These are phyloP conservation scores for Piper betle DNA, from an alignment of 164 flowering plant genomes.

Conservation along the genomic window DNA sequence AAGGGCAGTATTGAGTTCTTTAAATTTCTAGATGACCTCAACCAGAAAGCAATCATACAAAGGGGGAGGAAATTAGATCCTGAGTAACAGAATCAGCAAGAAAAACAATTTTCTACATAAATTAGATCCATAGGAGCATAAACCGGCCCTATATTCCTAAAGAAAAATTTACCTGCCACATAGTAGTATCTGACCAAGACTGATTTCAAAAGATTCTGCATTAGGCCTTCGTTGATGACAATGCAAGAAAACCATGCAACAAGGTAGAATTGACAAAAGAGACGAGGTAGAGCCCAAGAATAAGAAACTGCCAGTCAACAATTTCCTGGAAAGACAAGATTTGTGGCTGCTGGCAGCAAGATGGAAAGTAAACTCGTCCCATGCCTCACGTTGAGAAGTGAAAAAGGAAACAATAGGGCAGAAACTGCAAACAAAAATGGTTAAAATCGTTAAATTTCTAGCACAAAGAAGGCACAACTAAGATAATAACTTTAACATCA, in stretches of 20 bases:
- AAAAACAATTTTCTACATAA: too few species aligned
- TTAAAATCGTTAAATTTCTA: too few species aligned
- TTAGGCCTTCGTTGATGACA: conserved; percentile 39
- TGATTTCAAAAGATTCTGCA: conserved; percentile 41
- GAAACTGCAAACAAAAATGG: too few species aligned
- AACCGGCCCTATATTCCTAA: background rate
- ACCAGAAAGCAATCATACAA: too few species aligned
- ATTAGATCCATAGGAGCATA: background rate
- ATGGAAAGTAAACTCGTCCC: conserved; percentile 59
- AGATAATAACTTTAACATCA: too few species aligned
- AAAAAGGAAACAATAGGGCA: too few species aligned
- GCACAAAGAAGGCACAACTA: too few species aligned
- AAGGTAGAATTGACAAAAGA: conserved; percentile 97
- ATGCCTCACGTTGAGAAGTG: conserved; percentile 35
- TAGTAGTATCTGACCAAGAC: conserved; percentile 45
- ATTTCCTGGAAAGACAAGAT: conserved; percentile 65
- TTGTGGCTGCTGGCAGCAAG: conserved; percentile 40
- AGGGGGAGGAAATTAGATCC: too few species aligned
- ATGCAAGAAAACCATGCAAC: conserved; percentile 27
- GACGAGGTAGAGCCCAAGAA: conserved; percentile 56
- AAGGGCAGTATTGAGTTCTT: background rate
- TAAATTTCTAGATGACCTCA: conserved; percentile 9
- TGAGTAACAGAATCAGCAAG: conserved; percentile 30
- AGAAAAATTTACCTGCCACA: conserved; percentile 34
- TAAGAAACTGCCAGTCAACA: conserved; percentile 76